Base-by-base conservation (phyloP, 306 rosid species). In the Vigna hirtella region DNA sequence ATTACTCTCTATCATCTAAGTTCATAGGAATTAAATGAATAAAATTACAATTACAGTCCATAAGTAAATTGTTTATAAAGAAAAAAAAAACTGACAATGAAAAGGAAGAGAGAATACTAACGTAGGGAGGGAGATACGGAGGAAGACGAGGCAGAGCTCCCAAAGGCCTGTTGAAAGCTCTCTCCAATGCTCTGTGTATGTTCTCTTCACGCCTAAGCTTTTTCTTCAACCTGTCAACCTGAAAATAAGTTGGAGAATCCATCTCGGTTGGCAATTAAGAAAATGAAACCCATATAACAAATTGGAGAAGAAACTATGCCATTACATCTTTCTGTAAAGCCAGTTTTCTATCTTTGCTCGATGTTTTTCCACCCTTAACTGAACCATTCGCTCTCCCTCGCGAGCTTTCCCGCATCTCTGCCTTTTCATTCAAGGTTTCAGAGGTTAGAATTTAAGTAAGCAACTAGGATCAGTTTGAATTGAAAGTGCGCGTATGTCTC, bases 91-190 rank as follows among this genome's bases (percentile, higher is more conserved):
- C 15, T 11, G 55, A 77, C 56, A 40, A 53, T 5, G 7, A 5
- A 43, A 84, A 55, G 70, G 64, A 65, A 32, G 22, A 42, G 28
- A 40, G 69, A 71, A 75, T 51, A 88, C 96, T 85, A 36, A 96
- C 99, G 55, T 78, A 34, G 58, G 94, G 86, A 79, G 99, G 98
- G 58, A 96, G 96, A 79, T 85, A 93, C 32, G 98, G 97, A 68
- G 96, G 99, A 59, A 93, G 93, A 84, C 99, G 98, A 74, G 99
- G 99, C 17, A 96, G 86, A 77, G 98, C 91, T 51, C 99, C 99
- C 85, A 96, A 76, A 50, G 98, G 97, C 69, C 99, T 86, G 52
- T 74, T 87, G 81, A 93, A 91, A 84, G 99, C 99, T 83, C 99
- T 93, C 78, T 90, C 83, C 83, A 96, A 77, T 72, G 98, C 94